Base-by-base conservation (phyloP, 257 asterid species). In the Phtheirospermum japonicum region DNA sequence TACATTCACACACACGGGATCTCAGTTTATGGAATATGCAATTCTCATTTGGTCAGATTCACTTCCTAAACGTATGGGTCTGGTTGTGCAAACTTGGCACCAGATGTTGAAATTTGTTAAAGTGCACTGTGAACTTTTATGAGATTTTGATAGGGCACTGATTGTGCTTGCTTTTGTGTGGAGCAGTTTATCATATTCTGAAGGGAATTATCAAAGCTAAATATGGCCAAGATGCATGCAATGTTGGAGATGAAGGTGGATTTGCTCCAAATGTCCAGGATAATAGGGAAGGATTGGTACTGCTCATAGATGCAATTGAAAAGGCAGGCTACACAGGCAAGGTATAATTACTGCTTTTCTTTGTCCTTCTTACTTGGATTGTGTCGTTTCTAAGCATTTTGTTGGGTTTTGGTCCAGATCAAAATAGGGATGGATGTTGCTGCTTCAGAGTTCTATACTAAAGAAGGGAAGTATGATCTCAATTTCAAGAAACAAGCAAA, bases 391-490 rank as follows among this genome's bases (percentile, higher is more conserved):
- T 63, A 26, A 64, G 37, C 46, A 26, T 49, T 14, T 19, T 51
- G 69, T 63, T 13, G 31, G 43, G 43, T 62, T 40, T 32, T 59
- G 34, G 61, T 74, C 65, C 94, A 93, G 99, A 93, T 93, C 69
- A 93, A 89, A 75, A 93, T 93, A 19, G 99, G 99, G 54, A 93
- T 89, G 99, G 99, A 93, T 69, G 97, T 93, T 69, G 99, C 99
- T 75, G 99, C 99, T 64, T 93, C 99, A 13, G 97, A 93, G 76
- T 93, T 93, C 75, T 76, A 83, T 64, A 86, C 91, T 6, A 82
- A 87, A 64, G 90, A 89, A 4, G 91, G 89, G 59, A 93, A 82
- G 69, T 93, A 93, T 61, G 99, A 93, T 68, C 94, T 93, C 60
- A 86, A 93, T 76, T 93, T 93, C 81, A 93, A 93, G 87, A 93